These are phyloP conservation scores for Massarina eburnea DNA, from an alignment of 2,329 filamentous ascomycete species.

Conservation along the genomic window DNA sequence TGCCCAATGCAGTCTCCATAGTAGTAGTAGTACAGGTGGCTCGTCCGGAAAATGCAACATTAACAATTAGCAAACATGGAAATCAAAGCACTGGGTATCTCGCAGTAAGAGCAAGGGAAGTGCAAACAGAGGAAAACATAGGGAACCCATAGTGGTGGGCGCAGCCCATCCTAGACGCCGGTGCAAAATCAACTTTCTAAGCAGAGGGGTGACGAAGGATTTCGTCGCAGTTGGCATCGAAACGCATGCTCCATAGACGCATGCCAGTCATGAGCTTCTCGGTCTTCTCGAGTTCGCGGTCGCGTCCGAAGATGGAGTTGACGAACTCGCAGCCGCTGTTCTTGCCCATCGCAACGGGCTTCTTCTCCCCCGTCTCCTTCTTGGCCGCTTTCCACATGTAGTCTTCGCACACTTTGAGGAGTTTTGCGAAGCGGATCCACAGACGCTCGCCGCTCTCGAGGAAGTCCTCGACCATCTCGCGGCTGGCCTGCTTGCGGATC, in stretches of 20 bases:
- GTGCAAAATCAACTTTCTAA: constrained; percentile 21
- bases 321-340: constrained; percentile 95
- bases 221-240: constrained; percentile 93
- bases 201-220: constrained; percentile 64
- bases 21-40: constrained; percentile 41
- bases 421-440: constrained; percentile 78
- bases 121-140: constrained; percentile 20
- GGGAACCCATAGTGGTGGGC: constrained; percentile 15
- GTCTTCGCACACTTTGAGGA: constrained; percentile 88
- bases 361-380: constrained; percentile 62
- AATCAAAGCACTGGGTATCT: constrained; percentile 44
- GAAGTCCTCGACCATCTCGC: constrained; percentile 85
- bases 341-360: constrained; percentile 73
- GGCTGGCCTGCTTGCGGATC: constrained; percentile 72
- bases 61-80: constrained; percentile 42
- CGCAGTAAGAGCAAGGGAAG: constrained; percentile 37
- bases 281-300: constrained; percentile 84
- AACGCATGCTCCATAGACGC: constrained; percentile 86
- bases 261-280: constrained; percentile 91
- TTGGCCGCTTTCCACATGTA: constrained; percentile 93
- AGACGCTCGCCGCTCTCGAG: constrained; percentile 85
- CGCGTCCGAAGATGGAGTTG: constrained; percentile 89
- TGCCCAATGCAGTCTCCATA: constrained; percentile 40
- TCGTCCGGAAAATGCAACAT: constrained; percentile 35
- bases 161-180: constrained; percentile 17